A percentile compares a stretch with the other conserved stretches of the same genome.
Conservation (phyloP, 106 monocot species). For the Platanthera zijinensis region DNA sequence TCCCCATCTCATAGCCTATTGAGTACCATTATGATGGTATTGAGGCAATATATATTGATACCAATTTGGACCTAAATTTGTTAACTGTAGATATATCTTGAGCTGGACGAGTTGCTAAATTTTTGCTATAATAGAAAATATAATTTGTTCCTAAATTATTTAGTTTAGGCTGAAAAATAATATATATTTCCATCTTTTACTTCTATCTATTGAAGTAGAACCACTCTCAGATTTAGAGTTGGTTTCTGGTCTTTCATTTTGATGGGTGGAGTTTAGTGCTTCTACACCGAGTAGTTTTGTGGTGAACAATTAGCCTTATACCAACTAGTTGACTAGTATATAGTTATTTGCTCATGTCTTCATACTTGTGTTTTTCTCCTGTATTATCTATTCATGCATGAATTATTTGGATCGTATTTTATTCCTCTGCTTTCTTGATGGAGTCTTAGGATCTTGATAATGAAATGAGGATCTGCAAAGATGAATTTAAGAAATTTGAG, state of each 20-base stretch:
- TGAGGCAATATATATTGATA: neutral
- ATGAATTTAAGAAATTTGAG: slow-evolving; percentile 87
- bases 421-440: neutral
- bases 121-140: too few relatives aligned
- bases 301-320: neutral
- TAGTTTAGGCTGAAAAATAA: too few relatives aligned
- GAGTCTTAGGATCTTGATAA: slow-evolving; percentile 61
- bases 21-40: neutral
- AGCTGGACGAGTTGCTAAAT: neutral
- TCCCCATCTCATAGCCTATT: neutral
- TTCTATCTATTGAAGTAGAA: too few relatives aligned
- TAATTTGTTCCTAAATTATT: too few relatives aligned
- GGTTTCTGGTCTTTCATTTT: neutral
- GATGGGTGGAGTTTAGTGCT: neutral
- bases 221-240: too few relatives aligned
- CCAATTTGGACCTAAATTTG: neutral
- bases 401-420: neutral
- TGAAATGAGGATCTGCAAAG: slow-evolving; percentile 68
- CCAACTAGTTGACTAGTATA: neutral
- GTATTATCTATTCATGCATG: neutral
- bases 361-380: neutral
- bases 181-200: too few relatives aligned
- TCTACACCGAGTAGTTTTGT: neutral
- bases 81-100: neutral
- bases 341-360: neutral